A percentile compares a stretch with the other conserved stretches of the same genome.
Conservation (phyloP, 1,284 basidiomycete genomes). For the Meira miltonrushii region DNA sequence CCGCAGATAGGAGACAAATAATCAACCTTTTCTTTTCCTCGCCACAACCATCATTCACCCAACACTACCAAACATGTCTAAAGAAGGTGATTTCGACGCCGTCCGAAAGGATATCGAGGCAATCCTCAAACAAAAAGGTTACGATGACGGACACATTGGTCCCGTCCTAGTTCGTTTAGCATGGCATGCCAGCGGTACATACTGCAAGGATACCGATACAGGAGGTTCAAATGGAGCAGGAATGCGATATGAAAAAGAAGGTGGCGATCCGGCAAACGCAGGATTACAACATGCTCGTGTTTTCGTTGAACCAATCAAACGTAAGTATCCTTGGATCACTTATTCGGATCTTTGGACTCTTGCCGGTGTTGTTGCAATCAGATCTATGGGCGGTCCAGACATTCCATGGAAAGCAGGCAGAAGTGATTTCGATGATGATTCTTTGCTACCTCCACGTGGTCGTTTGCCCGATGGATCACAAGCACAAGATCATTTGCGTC, state of each 20-base stretch:
- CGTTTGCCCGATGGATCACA: slow-evolving; percentile 57
- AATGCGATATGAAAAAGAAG: slow-evolving; percentile 55
- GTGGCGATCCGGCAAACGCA: slow-evolving; percentile 47
- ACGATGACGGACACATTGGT: slow-evolving; percentile 49
- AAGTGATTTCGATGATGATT: slow-evolving; percentile 55
- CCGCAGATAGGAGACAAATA: no score
- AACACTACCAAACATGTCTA: slow-evolving; percentile 19
- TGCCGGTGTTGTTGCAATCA: slow-evolving; percentile 57
- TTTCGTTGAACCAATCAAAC: slow-evolving; percentile 57
- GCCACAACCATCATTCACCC: not conserved
- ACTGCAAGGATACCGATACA: slow-evolving; percentile 53
- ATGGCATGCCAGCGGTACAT: slow-evolving; percentile 49
- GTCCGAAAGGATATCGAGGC: slow-evolving; percentile 15
- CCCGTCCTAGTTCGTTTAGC: slow-evolving; percentile 49
- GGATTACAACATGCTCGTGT: slow-evolving; percentile 58
- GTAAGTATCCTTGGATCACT: slow-evolving; percentile 58
- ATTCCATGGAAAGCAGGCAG: slow-evolving; percentile 56
- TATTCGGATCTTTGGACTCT: slow-evolving; percentile 56
- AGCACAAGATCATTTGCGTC: slow-evolving; percentile 56
- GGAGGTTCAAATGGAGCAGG: slow-evolving; percentile 58
- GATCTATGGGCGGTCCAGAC: slow-evolving; percentile 57
- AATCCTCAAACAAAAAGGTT: slow-evolving; percentile 49
- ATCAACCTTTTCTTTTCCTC: no score
- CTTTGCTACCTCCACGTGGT: slow-evolving; percentile 51
- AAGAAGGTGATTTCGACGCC: slow-evolving; percentile 37